These are phyloP conservation scores for Gentiana dahurica DNA, from an alignment of 257 asterid genomes.

Conservation along the genomic window DNA sequence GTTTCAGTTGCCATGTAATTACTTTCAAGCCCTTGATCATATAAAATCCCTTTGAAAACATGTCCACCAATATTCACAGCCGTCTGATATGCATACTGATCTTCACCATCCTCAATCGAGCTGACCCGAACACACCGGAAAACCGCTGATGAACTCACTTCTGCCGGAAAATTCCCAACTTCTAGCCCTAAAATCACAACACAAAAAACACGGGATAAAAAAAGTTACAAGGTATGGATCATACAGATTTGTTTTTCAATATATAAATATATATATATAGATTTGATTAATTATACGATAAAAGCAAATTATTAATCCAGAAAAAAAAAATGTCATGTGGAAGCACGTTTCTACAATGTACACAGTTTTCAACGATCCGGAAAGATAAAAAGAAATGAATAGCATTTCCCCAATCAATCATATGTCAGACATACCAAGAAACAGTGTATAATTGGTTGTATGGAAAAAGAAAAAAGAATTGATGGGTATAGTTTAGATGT, in stretches of 20 bases:
- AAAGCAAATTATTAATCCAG: slow-evolving; percentile 1
- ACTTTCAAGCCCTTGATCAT: slow-evolving; percentile 77
- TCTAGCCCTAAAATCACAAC: slow-evolving; percentile 54
- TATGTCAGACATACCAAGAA: slow-evolving; percentile 34
- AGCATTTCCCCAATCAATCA: slow-evolving; percentile 29
- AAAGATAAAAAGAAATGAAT: slow-evolving; percentile 9
- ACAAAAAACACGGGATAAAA: background rate
- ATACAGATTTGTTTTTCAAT: background rate
- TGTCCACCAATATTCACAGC: slow-evolving; percentile 92
- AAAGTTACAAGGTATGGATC: background rate
- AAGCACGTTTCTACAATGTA: slow-evolving; percentile 4
- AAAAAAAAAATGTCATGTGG: slow-evolving; percentile 6
- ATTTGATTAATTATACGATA: slow-evolving; percentile 1
- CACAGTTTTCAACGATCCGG: slow-evolving; percentile 14
- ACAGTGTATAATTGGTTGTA: slow-evolving; percentile 25
- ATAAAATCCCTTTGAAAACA: slow-evolving; percentile 76
- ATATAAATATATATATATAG: background rate
- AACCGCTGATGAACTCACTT: slow-evolving; percentile 60
- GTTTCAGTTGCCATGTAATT: slow-evolving; percentile 60
- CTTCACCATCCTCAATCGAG: slow-evolving; percentile 61
- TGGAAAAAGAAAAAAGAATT: slow-evolving; percentile 18
- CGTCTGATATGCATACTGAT: slow-evolving; percentile 75
- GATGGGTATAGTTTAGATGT: slow-evolving; percentile 15
- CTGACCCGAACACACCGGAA: slow-evolving; percentile 87
- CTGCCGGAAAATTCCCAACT: slow-evolving; percentile 69